These are phyloP conservation scores for Anaeromyces robustus DNA, from an alignment of 192 early-diverging fungal genomes.

Conservation along the genomic window DNA sequence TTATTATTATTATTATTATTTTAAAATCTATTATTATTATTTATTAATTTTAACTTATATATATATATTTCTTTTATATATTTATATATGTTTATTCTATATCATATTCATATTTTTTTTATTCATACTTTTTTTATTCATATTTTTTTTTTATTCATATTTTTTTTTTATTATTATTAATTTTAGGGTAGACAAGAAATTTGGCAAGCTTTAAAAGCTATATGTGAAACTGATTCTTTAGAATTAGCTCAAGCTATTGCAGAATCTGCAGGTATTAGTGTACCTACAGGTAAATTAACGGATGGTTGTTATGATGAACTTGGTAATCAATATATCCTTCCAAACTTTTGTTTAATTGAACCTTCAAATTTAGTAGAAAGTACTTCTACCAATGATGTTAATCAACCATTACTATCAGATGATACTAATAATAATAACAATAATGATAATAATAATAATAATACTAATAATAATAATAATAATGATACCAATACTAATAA, in stretches of 20 bases:
- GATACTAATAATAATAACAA: no score
- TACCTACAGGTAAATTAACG: slow-evolving; percentile 49
- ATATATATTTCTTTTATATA: no score
- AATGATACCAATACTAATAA: no score
- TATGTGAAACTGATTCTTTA: slow-evolving; percentile 26
- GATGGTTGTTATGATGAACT: slow-evolving; percentile 73
- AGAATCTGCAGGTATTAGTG: slow-evolving; percentile 43
- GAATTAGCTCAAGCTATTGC: slow-evolving; percentile 44
- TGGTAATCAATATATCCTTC: slow-evolving; percentile 52
- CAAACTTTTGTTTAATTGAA: slow-evolving; percentile 41
- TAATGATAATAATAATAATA: no score
- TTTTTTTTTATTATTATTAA: slow-evolving; percentile 4
- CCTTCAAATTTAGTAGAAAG: slow-evolving; percentile 30
- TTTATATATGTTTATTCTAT: no score
- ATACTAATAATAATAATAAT: no score
- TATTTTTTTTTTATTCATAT: background rate
- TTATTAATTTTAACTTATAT: no score
- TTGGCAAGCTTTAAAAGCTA: slow-evolving; percentile 57
- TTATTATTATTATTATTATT: no score
- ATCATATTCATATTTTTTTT: no score
- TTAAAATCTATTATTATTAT: no score
- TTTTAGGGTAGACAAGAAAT: slow-evolving; percentile 45
- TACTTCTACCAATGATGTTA: background rate
- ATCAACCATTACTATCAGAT: background rate
- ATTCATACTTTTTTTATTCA: background rate